These are phyloP conservation scores for Pythium insidiosum DNA, from an alignment of 352 stramenopile genomes.

Conservation along the genomic window DNA sequence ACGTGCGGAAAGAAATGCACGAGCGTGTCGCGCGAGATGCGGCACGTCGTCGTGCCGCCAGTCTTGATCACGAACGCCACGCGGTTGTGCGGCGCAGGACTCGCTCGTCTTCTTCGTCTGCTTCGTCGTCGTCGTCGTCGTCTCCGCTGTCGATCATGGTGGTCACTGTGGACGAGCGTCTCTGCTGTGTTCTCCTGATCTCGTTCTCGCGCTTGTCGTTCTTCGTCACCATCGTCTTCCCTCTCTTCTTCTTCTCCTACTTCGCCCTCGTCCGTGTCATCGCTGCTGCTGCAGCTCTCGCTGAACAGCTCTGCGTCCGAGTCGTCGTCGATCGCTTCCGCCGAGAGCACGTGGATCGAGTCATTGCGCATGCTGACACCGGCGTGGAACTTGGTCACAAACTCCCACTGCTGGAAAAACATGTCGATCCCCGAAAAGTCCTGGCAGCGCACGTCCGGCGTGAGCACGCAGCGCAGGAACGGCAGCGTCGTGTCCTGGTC, in stretches of 20 bases:
- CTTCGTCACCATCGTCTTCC: no score
- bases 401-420: slow-evolving; percentile 39
- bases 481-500: slow-evolving; percentile 1
- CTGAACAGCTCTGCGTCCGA: no score
- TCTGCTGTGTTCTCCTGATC: no score
- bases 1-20: slow-evolving; percentile 38
- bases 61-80: slow-evolving; percentile 27
- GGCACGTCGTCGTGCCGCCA: slow-evolving; percentile 19
- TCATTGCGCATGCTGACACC: slow-evolving; percentile 15
- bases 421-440: slow-evolving; percentile 24
- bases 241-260: no score
- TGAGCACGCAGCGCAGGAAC: slow-evolving; percentile 20
- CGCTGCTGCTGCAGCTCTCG: no score
- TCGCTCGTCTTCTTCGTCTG: no score
- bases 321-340: no score
- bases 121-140: no score
- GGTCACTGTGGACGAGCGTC: no score
- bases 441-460: slow-evolving; percentile 19
- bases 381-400: slow-evolving; percentile 23
- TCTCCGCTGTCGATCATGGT: no score
- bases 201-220: no score
- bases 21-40: slow-evolving; percentile 32
- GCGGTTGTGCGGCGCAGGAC: no score
- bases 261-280: neutral
- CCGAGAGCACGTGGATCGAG: slow-evolving; percentile 13